Conservation (phyloP, 495 filamentous ascomycete genomes). For the Trichocladium antarcticum region DNA sequence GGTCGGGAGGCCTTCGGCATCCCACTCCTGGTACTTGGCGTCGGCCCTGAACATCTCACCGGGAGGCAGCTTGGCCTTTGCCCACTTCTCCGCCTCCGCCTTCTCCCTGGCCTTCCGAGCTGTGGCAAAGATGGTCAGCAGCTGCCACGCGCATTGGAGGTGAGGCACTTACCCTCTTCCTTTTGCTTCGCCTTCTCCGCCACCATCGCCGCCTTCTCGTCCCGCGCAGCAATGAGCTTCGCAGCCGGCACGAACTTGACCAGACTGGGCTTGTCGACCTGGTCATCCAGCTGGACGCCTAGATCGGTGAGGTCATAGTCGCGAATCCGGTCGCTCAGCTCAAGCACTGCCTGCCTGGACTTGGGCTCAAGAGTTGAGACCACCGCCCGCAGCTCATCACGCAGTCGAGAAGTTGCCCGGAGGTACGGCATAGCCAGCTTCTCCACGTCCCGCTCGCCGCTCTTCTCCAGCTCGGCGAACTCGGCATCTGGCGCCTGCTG, state of each 20-base stretch:
- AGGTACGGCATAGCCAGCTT: slow-evolving; percentile 52
- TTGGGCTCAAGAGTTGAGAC: slow-evolving; percentile 44
- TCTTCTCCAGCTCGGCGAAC: slow-evolving; percentile 30
- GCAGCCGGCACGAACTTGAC: slow-evolving; percentile 68
- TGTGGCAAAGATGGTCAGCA: slow-evolving; percentile 2
- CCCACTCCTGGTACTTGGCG: slow-evolving; percentile 68
- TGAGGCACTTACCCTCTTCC: slow-evolving; percentile 41
- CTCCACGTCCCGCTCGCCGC: slow-evolving; percentile 36
- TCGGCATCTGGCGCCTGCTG: slow-evolving; percentile 32
- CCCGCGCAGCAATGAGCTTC: slow-evolving; percentile 59
- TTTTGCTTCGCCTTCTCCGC: slow-evolving; percentile 47
- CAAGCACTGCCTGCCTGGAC: slow-evolving; percentile 49
- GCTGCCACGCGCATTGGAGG: neutral
- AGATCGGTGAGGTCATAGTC: slow-evolving; percentile 68
- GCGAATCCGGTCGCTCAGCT: slow-evolving; percentile 68
- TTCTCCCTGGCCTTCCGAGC: slow-evolving; percentile 43
- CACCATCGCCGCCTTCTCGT: slow-evolving; percentile 51
- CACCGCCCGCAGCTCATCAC: slow-evolving; percentile 54
- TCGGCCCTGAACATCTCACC: slow-evolving; percentile 62
- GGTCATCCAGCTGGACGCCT: slow-evolving; percentile 81
- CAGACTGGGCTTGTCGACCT: slow-evolving; percentile 54
- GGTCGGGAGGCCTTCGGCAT: slow-evolving; percentile 73
- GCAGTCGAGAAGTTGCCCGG: slow-evolving; percentile 50
- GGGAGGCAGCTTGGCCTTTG: slow-evolving; percentile 60
- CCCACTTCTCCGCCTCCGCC: slow-evolving; percentile 43